Evolutionary conservation across 768 basidiomycete genomes (phyloP).

Genomic region (Zangia roseola): DNA sequence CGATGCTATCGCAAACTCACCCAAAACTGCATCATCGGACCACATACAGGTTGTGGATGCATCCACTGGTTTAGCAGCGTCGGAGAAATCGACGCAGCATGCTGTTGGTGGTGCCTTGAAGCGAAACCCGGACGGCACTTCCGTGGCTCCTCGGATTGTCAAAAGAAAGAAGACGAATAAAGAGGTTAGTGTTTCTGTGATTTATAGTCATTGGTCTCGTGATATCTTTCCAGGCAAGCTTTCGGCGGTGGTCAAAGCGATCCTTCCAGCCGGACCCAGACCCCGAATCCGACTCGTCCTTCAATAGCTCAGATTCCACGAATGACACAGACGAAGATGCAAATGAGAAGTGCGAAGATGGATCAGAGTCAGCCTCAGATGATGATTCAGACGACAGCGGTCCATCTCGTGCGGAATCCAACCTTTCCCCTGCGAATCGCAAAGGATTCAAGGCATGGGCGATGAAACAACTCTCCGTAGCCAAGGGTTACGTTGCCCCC

Average conservation of each 20-base stretch:
- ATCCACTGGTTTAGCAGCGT: constrained; percentile 8
- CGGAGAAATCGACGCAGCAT: constrained; percentile 14
- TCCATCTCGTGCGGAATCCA: constrained; percentile 14
- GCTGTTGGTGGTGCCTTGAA: constrained; percentile 64
- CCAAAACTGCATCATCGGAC: neutral
- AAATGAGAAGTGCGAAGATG: constrained; percentile 13
- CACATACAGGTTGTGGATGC: constrained; percentile 17
- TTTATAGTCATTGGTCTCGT: constrained; percentile 3
- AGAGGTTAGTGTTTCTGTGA: constrained; percentile 39
- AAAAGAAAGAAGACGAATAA: constrained; percentile 42
- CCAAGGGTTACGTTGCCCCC: constrained; percentile 37
- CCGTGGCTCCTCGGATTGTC: constrained; percentile 46
- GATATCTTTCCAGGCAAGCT: constrained; percentile 31
- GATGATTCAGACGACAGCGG: constrained; percentile 16
- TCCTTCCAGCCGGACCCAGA: constrained; percentile 28
- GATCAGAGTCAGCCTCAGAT: constrained; percentile 15
- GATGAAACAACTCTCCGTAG: constrained; percentile 62
- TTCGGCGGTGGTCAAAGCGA: constrained; percentile 51
- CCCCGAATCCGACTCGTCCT: constrained; percentile 56
- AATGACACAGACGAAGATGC: constrained; percentile 46
- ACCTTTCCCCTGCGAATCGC: constrained; percentile 34
- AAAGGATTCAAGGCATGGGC: constrained; percentile 90
- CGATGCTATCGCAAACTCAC: constrained; percentile 15
- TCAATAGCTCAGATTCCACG: constrained; percentile 79
- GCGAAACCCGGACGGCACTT: constrained; percentile 62